These are phyloP conservation scores for Hypoxylon perforatum DNA, from an alignment of 495 filamentous ascomycete genomes.

Conservation along the genomic window DNA sequence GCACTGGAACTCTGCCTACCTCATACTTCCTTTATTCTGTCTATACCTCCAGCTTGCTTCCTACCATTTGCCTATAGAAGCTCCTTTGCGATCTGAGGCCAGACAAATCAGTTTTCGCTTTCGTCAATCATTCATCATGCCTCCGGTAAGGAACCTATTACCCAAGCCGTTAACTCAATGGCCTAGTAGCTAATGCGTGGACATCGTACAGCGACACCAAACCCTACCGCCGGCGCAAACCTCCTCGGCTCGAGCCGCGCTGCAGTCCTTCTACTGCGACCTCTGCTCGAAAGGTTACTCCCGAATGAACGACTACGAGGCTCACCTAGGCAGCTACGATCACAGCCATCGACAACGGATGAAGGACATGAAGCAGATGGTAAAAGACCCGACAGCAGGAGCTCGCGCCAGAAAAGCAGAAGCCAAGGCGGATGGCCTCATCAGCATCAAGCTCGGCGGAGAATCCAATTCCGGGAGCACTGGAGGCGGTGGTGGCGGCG, in stretches of 20 bases:
- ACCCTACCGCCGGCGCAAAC: conserved; percentile 72
- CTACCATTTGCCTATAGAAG: too few relatives aligned
- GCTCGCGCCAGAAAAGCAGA: conserved; percentile 76
- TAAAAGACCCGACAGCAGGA: conserved; percentile 65
- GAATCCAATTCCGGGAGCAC: conserved; percentile 31
- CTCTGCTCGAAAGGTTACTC: conserved; percentile 76
- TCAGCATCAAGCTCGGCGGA: conserved; percentile 66
- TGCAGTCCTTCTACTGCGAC: conserved; percentile 89
- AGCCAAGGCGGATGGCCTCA: conserved; percentile 72
- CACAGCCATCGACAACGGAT: conserved; percentile 75
- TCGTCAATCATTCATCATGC: conserved; percentile 49
- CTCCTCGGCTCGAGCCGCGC: conserved; percentile 84
- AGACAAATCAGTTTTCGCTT: too few relatives aligned
- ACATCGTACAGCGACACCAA: conserved; percentile 53
- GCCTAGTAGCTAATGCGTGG: conserved; percentile 2
- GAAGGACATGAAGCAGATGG: conserved; percentile 75
- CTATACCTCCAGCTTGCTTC: too few relatives aligned
- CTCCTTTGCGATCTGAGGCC: too few relatives aligned
- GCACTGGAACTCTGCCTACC: too few relatives aligned
- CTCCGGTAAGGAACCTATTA: conserved; percentile 22
- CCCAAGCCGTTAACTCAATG: not conserved
- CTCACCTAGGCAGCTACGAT: conserved; percentile 76
- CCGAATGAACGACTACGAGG: conserved; percentile 77
- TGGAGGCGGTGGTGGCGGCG: conserved; percentile 46
- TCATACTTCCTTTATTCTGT: too few relatives aligned